Evolutionary conservation across 805 yeast species (phyloP).

Genomic region (Candida sanyiensis): DNA sequence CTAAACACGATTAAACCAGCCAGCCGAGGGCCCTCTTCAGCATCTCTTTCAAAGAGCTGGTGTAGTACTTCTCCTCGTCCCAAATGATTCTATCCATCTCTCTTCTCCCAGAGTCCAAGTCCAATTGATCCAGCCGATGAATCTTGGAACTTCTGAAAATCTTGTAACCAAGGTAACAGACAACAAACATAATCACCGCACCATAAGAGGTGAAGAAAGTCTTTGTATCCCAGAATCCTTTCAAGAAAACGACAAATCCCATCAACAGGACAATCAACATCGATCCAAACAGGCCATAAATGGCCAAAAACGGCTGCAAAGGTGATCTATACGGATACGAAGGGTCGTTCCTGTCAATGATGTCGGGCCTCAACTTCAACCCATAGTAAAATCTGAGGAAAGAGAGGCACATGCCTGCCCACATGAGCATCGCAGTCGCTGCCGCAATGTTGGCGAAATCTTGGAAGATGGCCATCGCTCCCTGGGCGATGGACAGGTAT

Average conservation of each 20-base stretch:
- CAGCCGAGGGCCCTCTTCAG: constrained; percentile 26
- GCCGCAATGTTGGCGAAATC: constrained; percentile 63
- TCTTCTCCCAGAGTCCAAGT: constrained; percentile 77
- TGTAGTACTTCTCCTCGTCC: constrained; percentile 59
- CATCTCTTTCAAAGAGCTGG: constrained; percentile 27
- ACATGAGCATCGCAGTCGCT: constrained; percentile 70
- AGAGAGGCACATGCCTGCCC: constrained; percentile 68
- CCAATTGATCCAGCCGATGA: constrained; percentile 66
- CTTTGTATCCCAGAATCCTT: constrained; percentile 52
- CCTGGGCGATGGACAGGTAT: constrained; percentile 50
- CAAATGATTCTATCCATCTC: constrained; percentile 77
- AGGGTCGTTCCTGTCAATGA: constrained; percentile 54
- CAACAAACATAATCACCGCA: constrained; percentile 45
- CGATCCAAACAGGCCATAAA: constrained; percentile 55
- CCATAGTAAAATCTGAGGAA: constrained; percentile 63
- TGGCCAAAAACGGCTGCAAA: constrained; percentile 63
- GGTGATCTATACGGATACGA: constrained; percentile 67
- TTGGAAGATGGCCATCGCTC: constrained; percentile 59
- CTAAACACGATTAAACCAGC: constrained; percentile 29
- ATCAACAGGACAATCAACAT: constrained; percentile 44
- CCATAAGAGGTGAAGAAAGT: constrained; percentile 64
- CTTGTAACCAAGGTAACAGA: constrained; percentile 51
- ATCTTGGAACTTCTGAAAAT: constrained; percentile 55
- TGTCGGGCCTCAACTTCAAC: constrained; percentile 54
- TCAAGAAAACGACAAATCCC: constrained; percentile 59